Evolutionary conservation across 495 filamentous ascomycete species (phyloP).

Genomic region (Lepidopterella palustris): DNA sequence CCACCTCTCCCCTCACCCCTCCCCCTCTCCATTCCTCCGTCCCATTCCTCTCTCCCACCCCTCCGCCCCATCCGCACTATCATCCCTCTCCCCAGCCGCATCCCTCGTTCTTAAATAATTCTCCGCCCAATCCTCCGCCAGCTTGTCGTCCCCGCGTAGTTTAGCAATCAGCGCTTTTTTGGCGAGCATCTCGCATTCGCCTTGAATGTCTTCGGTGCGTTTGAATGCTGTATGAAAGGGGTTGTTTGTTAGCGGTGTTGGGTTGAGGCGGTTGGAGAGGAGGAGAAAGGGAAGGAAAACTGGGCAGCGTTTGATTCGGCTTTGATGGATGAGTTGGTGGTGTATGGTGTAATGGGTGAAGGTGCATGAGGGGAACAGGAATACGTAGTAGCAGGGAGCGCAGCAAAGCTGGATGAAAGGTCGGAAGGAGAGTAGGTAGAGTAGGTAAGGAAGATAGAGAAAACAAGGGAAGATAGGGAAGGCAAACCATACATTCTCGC

Average conservation of each 20-base stretch:
- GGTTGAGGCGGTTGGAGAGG: neutral
- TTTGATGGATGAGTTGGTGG: too few species aligned
- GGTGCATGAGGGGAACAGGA: too few species aligned
- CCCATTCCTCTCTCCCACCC: neutral
- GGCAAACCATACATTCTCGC: constrained; percentile 21
- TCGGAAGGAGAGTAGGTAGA: neutral
- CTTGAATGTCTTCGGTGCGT: constrained; percentile 63
- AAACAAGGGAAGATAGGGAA: neutral
- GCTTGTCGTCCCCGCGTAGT: constrained; percentile 59
- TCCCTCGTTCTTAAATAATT: constrained; percentile 49
- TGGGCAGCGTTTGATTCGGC: too few species aligned
- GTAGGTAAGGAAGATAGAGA: neutral
- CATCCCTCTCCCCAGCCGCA: constrained; percentile 2
- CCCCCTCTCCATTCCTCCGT: neutral
- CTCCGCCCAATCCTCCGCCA: constrained; percentile 70
- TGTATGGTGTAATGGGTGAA: too few species aligned
- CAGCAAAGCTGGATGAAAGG: too few species aligned
- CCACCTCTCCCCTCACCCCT: neutral
- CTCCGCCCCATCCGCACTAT: neutral
- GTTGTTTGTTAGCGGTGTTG: neutral
- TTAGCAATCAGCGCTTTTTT: constrained; percentile 80
- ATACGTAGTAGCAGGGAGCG: too few species aligned
- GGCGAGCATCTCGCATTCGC: constrained; percentile 76
- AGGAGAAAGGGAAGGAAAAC: neutral
- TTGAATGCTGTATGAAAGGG: constrained; percentile 61